Conservation (phyloP, 202 grass and related monocot genomes). For the Musa balbisiana region DNA sequence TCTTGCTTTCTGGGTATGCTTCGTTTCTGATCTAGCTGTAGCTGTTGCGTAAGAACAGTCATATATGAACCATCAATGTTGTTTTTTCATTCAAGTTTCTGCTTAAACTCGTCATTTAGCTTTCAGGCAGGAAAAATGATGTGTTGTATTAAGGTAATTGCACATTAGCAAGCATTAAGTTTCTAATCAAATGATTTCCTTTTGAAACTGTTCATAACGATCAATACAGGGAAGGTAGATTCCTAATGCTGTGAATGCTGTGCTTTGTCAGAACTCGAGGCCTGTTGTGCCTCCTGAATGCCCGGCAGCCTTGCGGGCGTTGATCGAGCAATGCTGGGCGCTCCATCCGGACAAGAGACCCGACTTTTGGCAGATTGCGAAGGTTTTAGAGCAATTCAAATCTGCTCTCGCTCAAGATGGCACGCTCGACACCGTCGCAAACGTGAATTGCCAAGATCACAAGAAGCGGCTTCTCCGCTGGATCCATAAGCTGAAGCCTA, state of each 20-base stretch:
- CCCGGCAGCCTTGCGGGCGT: background rate
- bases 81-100: no score
- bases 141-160: no score
- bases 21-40: no score
- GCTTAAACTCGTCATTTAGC: no score
- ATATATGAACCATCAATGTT: no score
- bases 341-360: background rate
- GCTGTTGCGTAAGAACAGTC: no score
- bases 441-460: background rate
- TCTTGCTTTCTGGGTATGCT: no score
- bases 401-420: background rate
- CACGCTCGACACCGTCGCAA: background rate
- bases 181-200: no score
- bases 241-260: background rate
- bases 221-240: no score
- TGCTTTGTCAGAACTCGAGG: constrained; percentile 1
- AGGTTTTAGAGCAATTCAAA: constrained; percentile 2
- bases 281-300: background rate
- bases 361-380: constrained; percentile 7
- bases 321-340: constrained; percentile 9
- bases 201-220: no score
- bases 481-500: constrained; percentile 2
- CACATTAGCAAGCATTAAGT: no score
- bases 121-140: no score
- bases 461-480: constrained; percentile 4